Evolutionary conservation across 2,329 filamentous ascomycete genomes (phyloP).

Genomic region (Monilinia fructicola): DNA sequence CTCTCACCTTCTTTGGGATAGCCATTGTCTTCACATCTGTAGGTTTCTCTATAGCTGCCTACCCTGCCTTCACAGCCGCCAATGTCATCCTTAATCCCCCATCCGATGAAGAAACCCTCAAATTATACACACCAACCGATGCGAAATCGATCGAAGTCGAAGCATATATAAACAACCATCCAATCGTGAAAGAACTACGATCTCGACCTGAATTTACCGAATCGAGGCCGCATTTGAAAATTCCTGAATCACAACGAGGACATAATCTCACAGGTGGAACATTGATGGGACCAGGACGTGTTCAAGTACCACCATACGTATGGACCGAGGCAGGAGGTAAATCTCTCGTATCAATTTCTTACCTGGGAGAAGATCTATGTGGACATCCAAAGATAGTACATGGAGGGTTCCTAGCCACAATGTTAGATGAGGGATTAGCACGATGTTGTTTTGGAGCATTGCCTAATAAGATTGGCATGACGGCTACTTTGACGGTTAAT

Average conservation of each 20-base stretch:
- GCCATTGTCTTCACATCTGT: constrained; percentile 49
- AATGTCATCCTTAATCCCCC: constrained; percentile 53
- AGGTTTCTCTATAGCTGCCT: constrained; percentile 58
- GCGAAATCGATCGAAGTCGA: constrained; percentile 61
- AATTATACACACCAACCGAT: constrained; percentile 60
- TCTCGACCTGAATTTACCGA: constrained; percentile 66
- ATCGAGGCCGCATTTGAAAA: constrained; percentile 82
- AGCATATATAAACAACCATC: constrained; percentile 70
- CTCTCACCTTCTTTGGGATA: constrained; percentile 49
- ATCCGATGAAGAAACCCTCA: constrained; percentile 71
- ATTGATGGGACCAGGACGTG: constrained; percentile 69
- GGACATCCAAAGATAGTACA: constrained; percentile 91
- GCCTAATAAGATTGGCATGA: constrained; percentile 82
- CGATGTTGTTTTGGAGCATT: constrained; percentile 85
- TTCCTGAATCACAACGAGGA: constrained; percentile 66
- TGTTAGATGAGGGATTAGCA: constrained; percentile 87
- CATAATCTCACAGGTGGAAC: constrained; percentile 83
- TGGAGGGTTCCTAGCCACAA: constrained; percentile 85
- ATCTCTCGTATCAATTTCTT: constrained; percentile 69
- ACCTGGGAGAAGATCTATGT: constrained; percentile 77
- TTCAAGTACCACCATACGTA: constrained; percentile 77
- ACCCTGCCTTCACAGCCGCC: constrained; percentile 52
- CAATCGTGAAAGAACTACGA: constrained; percentile 69
- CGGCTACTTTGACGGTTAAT: constrained; percentile 78
- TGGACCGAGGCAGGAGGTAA: constrained; percentile 73